Evolutionary conservation across 2,329 filamentous ascomycete species (phyloP).

Genomic region (Hypomyces perniciosus): DNA sequence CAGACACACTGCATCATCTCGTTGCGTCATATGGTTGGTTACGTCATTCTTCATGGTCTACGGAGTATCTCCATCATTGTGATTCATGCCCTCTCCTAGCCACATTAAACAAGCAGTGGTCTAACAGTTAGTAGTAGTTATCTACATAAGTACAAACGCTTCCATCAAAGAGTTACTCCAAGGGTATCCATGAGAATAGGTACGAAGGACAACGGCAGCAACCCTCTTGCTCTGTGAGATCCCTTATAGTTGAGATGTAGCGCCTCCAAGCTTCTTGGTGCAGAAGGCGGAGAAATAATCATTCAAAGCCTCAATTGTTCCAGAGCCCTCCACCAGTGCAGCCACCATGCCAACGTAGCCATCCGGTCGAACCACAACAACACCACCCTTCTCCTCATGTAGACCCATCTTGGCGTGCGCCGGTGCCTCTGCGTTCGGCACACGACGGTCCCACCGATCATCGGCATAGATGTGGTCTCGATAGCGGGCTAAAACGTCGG

Average conservation of each 20-base stretch:
- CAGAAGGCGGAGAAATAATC: conserved; percentile 73
- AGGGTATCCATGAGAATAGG: background rate
- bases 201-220: background rate
- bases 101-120: too few relatives aligned
- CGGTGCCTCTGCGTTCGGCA: conserved; percentile 63
- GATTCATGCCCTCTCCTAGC: too few relatives aligned
- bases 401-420: conserved; percentile 87
- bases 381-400: conserved; percentile 63
- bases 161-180: background rate
- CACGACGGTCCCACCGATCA: conserved; percentile 66
- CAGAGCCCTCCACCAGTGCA: conserved; percentile 65
- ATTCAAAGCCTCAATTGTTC: conserved; percentile 76
- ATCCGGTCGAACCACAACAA: conserved; percentile 81
- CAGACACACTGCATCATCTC: too few relatives aligned
- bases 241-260: conserved; percentile 22
- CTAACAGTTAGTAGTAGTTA: background rate
- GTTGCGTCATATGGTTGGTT: too few relatives aligned
- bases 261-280: conserved; percentile 48
- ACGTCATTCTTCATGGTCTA: too few relatives aligned
- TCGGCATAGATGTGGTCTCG: conserved; percentile 81
- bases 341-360: conserved; percentile 79
- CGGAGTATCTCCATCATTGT: too few relatives aligned
- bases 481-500: conserved; percentile 66
- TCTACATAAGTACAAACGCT: background rate
- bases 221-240: background rate